Evolutionary conservation across 2,329 filamentous ascomycete genomes (phyloP).

Genomic region (Phyllosticta paracitricarpa): DNA sequence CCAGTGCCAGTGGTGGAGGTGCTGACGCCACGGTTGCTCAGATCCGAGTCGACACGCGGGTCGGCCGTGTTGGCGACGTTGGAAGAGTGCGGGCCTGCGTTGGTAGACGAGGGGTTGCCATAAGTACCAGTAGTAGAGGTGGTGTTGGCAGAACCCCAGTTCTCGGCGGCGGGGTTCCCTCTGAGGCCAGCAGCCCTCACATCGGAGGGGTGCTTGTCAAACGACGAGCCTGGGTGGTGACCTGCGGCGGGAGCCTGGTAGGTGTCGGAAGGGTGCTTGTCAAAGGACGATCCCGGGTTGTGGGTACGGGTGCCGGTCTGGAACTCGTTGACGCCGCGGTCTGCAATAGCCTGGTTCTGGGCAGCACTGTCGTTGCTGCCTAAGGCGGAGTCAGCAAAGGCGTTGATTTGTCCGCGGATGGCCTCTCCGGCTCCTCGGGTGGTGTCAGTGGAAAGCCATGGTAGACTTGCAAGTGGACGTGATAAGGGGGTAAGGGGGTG

Average conservation of each 20-base stretch:
- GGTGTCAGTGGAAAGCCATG: conserved; percentile 14
- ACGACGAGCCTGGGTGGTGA: conserved; percentile 19
- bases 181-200: conserved; percentile 12
- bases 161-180: conserved; percentile 12
- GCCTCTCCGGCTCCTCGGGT: conserved; percentile 27
- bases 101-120: background rate
- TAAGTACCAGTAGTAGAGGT: background rate
- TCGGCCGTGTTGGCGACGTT: conserved; percentile 3
- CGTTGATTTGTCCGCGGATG: conserved; percentile 29
- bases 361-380: conserved; percentile 20
- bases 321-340: conserved; percentile 25
- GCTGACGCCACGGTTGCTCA: background rate
- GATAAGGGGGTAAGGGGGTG: background rate
- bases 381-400: conserved; percentile 23
- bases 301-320: conserved; percentile 13
- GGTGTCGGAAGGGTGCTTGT: background rate
- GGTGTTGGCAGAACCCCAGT: background rate
- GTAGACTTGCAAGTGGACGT: background rate
- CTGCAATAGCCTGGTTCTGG: conserved; percentile 24
- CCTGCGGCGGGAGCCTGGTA: conserved; percentile 17
- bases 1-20: background rate
- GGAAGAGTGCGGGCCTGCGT: conserved; percentile 1
- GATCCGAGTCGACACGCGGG: conserved; percentile 1
- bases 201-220: conserved; percentile 18
- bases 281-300: conserved; percentile 6